phyloP scores from a whole-genome alignment of 1,284 basidiomycete genomes.

The Cutaneotrichosporon sp. region DNA sequence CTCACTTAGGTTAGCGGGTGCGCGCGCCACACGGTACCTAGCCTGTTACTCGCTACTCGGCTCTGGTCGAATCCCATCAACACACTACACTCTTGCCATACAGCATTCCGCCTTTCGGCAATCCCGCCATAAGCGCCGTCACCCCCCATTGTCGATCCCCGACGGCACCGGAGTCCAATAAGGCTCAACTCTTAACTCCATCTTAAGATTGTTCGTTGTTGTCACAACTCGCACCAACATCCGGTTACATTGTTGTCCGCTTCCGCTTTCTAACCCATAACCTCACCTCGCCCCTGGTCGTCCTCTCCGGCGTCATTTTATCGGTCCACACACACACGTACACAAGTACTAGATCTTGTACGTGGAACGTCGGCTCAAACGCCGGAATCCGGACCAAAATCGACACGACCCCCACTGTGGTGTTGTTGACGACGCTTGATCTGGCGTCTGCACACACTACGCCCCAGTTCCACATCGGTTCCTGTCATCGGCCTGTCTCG shows the following conservation, averaged over 20 bases:
- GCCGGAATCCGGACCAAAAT: not conserved
- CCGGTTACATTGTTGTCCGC: not conserved
- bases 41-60: too few species aligned
- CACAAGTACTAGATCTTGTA: not conserved
- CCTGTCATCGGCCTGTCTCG: too few species aligned
- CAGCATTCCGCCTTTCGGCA: not conserved
- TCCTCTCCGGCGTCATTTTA: not conserved
- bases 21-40: not conserved
- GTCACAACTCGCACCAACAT: not conserved
- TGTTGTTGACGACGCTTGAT: not conserved
- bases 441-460: not conserved
- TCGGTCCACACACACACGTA: not conserved
- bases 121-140: too few species aligned
- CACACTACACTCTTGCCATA: not conserved
- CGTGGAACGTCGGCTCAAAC: not conserved
- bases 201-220: not conserved
- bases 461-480: too few species aligned
- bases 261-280: not conserved
- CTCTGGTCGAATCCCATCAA: not conserved
- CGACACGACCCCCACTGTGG: not conserved
- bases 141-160: too few species aligned
- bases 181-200: not conserved
- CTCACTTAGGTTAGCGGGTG: not conserved
- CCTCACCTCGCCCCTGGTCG: not conserved
- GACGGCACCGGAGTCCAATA: not conserved